Evolutionary conservation across 805 yeast species (phyloP), one percentile per base, ranked within the genome.

Genomic region (Gaillardinia entomophila): DNA sequence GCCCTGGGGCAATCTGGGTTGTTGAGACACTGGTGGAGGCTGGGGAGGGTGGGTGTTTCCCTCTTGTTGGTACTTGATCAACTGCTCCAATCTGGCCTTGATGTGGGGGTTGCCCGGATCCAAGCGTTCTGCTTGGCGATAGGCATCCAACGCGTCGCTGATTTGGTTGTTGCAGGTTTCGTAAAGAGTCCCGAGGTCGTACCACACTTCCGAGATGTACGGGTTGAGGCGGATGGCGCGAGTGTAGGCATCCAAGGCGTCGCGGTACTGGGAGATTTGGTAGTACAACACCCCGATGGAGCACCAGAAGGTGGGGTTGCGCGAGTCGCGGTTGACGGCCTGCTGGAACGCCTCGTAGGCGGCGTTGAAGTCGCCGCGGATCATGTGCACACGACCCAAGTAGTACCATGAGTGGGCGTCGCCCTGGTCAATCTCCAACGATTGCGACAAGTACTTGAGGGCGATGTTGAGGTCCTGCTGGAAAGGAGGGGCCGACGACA

Each of bases 321-420:
- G 75, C 24, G 95, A 82, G 59, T 92, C 97, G 42, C 96, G 75
- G 58, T 92, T 92, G 37, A 92, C 98, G 10, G 97, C 97, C 57
- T 89, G 97, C 65, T 92, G 98, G 75, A 90, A 92, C 0, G 97
- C 94, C 54, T 92, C 97, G 60, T 90, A 92, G 2, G 98, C 97
- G 31, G 92, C 88, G 38, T 92, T 82, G 65, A 88, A 92, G 57
- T 90, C 96, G 43, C 85, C 88, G 50, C 90, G 77, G 25, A 95
- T 82, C 97, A 92, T 90, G 66, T 90, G 95, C 42, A 94, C 95
- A 45, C 97, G 77, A 31, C 98, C 98, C 30, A 92, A 62, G 56
- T 92, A 85, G 62, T 92, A 92, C 98, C 98, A 92, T 19, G 95
- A 80, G 50, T 92, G 95, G 4, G 98, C 96, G 57, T 92, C 97